Conservation (phyloP, 495 filamentous ascomycete species). For the Friedmanniomyces simplex region DNA sequence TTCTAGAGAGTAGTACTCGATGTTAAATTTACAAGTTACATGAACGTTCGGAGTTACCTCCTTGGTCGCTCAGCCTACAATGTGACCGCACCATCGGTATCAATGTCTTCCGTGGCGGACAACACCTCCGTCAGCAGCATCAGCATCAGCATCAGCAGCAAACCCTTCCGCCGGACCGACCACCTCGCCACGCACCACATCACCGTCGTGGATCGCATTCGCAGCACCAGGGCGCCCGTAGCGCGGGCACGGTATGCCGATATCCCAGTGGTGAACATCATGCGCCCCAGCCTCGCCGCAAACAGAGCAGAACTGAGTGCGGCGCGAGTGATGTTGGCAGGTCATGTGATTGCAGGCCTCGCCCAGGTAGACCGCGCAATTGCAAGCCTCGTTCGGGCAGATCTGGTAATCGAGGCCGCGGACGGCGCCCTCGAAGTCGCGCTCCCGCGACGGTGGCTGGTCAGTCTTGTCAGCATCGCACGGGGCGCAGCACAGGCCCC, state of each 20-base stretch:
- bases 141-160: no score
- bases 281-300: neutral
- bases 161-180: no score
- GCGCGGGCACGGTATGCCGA: neutral
- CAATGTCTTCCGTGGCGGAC: no score
- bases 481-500: neutral
- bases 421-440: neutral
- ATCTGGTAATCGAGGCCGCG: neutral
- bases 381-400: neutral
- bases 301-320: neutral
- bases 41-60: no score
- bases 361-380: neutral
- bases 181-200: no score
- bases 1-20: no score
- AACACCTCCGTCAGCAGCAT: no score
- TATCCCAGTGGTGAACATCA: neutral
- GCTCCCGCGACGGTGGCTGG: neutral
- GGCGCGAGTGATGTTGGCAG: neutral
- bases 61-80: no score
- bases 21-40: no score
- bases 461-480: neutral
- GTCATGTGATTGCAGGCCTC: neutral
- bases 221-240: neutral
- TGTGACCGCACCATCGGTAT: no score
- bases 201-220: no score